Evolutionary conservation across 2,329 filamentous ascomycete species (phyloP).

Genomic region (Colletotrichum graminicola): DNA sequence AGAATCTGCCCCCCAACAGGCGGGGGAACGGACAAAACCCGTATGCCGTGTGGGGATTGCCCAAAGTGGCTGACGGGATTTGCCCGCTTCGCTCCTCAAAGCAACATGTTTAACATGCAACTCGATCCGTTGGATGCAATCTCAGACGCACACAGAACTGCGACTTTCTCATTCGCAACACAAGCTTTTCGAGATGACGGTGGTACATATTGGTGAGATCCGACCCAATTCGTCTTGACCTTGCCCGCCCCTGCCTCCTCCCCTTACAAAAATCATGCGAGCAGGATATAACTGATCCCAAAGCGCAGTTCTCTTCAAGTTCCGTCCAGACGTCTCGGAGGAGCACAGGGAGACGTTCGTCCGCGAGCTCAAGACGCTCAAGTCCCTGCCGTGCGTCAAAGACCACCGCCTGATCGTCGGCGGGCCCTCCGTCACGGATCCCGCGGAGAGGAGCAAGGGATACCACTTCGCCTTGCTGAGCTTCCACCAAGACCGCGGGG

Average conservation of each 20-base stretch:
- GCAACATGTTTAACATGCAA: not conserved
- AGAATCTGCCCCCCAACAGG: not conserved
- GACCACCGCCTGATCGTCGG: conserved; percentile 63
- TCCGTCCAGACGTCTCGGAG: conserved; percentile 55
- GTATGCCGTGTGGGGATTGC: not conserved
- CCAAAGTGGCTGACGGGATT: not conserved
- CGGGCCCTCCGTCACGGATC: conserved; percentile 64
- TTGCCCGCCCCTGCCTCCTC: too few species aligned
- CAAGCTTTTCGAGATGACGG: not conserved
- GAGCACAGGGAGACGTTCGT: conserved; percentile 60
- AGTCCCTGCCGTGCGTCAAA: conserved; percentile 61
- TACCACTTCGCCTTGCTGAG: conserved; percentile 65
- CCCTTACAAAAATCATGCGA: not conserved
- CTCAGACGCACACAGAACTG: not conserved
- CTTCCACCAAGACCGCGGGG: conserved; percentile 60
- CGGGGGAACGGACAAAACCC: not conserved
- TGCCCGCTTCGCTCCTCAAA: not conserved
- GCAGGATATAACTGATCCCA: not conserved
- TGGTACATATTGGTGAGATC: conserved; percentile 12
- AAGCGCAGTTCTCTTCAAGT: conserved; percentile 63
- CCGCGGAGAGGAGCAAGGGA: conserved; percentile 65
- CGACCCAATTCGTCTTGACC: too few species aligned
- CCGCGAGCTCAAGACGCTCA: conserved; percentile 62
- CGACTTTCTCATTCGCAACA: not conserved
- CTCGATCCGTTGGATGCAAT: not conserved